These are phyloP conservation scores for Pharnaceum exiguum DNA, from an alignment of 148 eudicot genomes.

Conservation along the genomic window DNA sequence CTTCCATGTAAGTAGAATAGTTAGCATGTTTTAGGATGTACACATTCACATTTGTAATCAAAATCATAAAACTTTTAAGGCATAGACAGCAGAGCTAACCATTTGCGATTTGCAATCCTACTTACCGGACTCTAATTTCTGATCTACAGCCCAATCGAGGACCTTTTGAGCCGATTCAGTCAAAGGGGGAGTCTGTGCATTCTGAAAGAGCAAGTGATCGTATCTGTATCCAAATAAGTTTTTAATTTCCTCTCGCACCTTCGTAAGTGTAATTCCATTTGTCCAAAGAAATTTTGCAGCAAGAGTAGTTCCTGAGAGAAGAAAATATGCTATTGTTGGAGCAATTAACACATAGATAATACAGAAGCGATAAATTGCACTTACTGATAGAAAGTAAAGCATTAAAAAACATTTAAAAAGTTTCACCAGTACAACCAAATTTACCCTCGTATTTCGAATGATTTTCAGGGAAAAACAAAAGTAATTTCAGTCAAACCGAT, in stretches of 20 bases:
- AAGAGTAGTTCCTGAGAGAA: constrained; percentile 53
- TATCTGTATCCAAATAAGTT: constrained; percentile 60
- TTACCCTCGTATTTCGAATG: no score
- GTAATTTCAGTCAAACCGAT: no score
- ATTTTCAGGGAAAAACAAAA: no score
- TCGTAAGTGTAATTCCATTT: constrained; percentile 64
- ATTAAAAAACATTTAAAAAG: no score
- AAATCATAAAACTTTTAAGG: neutral
- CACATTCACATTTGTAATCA: no score
- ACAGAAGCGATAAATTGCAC: neutral
- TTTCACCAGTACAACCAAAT: no score
- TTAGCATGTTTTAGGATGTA: no score
- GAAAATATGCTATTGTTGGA: constrained; percentile 4
- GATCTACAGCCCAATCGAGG: constrained; percentile 64
- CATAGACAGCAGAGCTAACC: neutral
- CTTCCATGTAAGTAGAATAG: no score
- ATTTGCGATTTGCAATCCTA: neutral
- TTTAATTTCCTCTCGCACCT: constrained; percentile 62
- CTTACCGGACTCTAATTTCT: constrained; percentile 63
- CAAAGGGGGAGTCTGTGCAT: constrained; percentile 63
- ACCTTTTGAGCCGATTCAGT: constrained; percentile 70
- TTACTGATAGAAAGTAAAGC: neutral
- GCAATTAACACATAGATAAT: neutral
- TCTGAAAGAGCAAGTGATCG: constrained; percentile 37
- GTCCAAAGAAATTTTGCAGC: constrained; percentile 60